Evolutionary conservation across 2,329 filamentous ascomycete species (phyloP).

Genomic region (Hypoxylon sp.): DNA sequence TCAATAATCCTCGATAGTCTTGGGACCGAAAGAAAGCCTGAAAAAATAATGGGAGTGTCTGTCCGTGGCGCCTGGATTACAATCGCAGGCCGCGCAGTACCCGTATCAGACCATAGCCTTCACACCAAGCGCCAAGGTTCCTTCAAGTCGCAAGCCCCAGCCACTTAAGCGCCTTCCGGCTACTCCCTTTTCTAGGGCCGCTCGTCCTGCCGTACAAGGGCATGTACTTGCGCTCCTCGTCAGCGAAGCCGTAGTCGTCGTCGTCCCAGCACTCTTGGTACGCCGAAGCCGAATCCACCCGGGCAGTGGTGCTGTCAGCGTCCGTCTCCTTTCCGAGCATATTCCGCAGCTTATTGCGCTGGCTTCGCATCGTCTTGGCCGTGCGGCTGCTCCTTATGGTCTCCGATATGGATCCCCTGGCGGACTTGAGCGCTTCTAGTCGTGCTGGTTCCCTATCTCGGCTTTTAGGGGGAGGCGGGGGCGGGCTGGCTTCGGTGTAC

Average conservation of each 20-base stretch:
- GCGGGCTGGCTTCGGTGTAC: constrained; percentile 14
- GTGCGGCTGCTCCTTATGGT: constrained; percentile 49
- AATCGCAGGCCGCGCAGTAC: not conserved
- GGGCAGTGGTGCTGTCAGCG: not conserved
- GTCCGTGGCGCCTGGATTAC: not conserved
- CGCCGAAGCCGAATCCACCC: constrained; percentile 9
- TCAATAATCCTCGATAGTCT: not conserved
- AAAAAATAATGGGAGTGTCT: not conserved
- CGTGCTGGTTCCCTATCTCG: constrained; percentile 16
- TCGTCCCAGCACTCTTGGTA: constrained; percentile 43
- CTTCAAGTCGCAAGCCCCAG: constrained; percentile 57
- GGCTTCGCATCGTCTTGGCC: constrained; percentile 50
- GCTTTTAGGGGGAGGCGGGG: constrained; percentile 17
- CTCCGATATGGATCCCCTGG: constrained; percentile 51
- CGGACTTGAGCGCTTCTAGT: constrained; percentile 42
- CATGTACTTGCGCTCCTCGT: constrained; percentile 66
- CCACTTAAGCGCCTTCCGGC: constrained; percentile 66
- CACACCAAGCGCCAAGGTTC: not conserved
- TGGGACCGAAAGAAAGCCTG: not conserved
- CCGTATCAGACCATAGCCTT: not conserved
- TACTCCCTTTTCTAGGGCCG: constrained; percentile 56
- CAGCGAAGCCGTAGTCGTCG: constrained; percentile 59
- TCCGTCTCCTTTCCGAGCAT: constrained; percentile 42
- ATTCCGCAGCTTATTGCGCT: constrained; percentile 49
- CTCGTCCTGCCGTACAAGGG: constrained; percentile 60